Evolutionary conservation across 345 rosid genomes (phyloP), one percentile per base, ranked within the genome.

Genomic region (Gossypium raimondii): DNA sequence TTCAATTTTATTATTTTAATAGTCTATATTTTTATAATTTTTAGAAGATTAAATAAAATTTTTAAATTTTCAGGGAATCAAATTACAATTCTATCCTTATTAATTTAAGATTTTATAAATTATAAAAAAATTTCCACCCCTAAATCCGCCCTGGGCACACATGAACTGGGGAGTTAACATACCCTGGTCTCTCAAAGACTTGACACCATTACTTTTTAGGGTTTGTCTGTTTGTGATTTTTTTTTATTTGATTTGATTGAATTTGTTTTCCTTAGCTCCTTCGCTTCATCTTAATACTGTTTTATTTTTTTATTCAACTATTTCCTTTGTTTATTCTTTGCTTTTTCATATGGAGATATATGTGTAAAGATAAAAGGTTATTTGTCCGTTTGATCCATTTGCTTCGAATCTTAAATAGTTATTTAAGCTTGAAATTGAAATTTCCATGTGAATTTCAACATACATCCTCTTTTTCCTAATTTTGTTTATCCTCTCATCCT

Each of bases 201-300:
- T 81, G 84, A 81, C 91, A 85, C 70, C 80, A 84, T 81, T 81
- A 82, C 84, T 79, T 83, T 83, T 68, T 76, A 55, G 80, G 79
- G 52, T 72, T 34, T 74, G 72, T 56, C 47, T 43, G 75, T 60
- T 67, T 62, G 48, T 76, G 78, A 74, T 20, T 22, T 3, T 20
- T 10, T 9, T 83, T 78, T 79, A 51, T 58, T 58, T 58, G 62
- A 58, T 83, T 81, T 80, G 80, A 78, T 82, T 22, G 70, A 48
- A 1, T 48, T 76, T 79, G 59, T 43, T 18, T 45, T 55, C 53
- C 16, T 72, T 27, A 14, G 4, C 56, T 69, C 4, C 75, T 73
- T 55, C 13, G 57, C 58, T 16, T 61, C 16, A 59, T 44, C 22
- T 13, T 59, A 25, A 12, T 6, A 25, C n/a, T 59, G 51, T 63